Evolutionary conservation across 768 basidiomycete genomes (phyloP).

Genomic region (Pleurotus tuoliensis): DNA sequence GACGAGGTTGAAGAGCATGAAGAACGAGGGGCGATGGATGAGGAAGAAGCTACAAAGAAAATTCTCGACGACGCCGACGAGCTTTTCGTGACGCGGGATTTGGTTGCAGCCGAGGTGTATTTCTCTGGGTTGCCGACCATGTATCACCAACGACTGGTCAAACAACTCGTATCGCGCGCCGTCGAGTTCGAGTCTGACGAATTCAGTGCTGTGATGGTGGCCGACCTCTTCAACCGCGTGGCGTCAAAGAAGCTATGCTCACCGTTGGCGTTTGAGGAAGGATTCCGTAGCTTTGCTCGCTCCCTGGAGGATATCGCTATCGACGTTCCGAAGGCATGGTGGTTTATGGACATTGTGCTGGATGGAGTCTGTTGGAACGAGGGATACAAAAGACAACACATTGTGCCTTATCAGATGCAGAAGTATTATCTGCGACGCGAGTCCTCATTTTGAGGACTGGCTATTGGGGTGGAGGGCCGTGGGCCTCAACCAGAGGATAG

Average conservation of each 20-base stretch:
- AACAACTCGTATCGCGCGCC: constrained; percentile 68
- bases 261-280: constrained; percentile 64
- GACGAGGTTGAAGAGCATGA: constrained; percentile 40
- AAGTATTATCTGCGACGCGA: no score
- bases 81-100: constrained; percentile 77
- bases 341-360: constrained; percentile 70
- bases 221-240: constrained; percentile 66
- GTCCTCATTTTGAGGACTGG: no score
- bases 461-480: no score
- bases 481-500: no score
- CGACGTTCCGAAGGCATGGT: constrained; percentile 85
- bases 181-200: constrained; percentile 69
- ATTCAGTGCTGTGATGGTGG: constrained; percentile 72
- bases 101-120: constrained; percentile 86
- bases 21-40: constrained; percentile 54
- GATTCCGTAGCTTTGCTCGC: constrained; percentile 66
- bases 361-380: constrained; percentile 66
- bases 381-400: constrained; percentile 38
- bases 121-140: constrained; percentile 68
- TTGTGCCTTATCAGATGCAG: no score
- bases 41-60: constrained; percentile 66
- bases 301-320: constrained; percentile 84
- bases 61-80: constrained; percentile 82
- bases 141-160: constrained; percentile 64
- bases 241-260: constrained; percentile 58